These are phyloP conservation scores for Brassica rapa DNA, from an alignment of 345 rosid genomes.

Conservation along the genomic window DNA sequence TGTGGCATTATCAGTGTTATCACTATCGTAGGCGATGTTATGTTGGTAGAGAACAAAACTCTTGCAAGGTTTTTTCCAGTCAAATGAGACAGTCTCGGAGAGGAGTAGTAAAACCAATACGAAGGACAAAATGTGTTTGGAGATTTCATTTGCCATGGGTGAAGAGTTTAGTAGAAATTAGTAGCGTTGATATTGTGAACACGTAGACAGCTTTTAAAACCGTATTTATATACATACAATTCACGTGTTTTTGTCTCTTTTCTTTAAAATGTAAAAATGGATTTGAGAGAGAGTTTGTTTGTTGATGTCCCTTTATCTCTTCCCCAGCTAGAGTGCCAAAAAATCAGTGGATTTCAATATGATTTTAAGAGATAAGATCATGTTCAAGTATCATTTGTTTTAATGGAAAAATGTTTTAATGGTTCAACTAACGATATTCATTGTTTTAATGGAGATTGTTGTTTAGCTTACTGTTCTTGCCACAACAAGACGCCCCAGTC, in stretches of 20 bases:
- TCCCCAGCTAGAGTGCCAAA: not conserved
- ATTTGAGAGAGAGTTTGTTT: not conserved
- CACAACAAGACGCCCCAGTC: not conserved
- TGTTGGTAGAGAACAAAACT: constrained; percentile 1
- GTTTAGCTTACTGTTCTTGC: not conserved
- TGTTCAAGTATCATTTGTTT: not conserved
- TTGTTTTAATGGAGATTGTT: not conserved
- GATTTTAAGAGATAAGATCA: not conserved
- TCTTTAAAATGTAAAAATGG: not conserved
- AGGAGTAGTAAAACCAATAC: not conserved
- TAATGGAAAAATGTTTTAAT: not conserved
- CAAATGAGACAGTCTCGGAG: not conserved
- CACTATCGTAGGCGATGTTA: not conserved
- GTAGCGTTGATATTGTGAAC: not conserved
- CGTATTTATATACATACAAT: not conserved
- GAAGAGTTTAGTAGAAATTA: not conserved
- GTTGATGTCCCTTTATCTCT: not conserved
- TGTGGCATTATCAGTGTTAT: constrained; percentile 4
- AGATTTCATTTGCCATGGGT: not conserved
- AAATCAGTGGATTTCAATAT: not conserved
- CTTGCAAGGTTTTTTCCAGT: constrained; percentile 7
- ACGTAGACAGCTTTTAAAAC: not conserved
- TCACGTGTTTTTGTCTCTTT: not conserved
- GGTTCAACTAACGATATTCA: not conserved
- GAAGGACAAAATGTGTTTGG: not conserved